These are phyloP conservation scores for Prinsepia uniflora DNA, from an alignment of 306 rosid genomes.

Conservation along the genomic window DNA sequence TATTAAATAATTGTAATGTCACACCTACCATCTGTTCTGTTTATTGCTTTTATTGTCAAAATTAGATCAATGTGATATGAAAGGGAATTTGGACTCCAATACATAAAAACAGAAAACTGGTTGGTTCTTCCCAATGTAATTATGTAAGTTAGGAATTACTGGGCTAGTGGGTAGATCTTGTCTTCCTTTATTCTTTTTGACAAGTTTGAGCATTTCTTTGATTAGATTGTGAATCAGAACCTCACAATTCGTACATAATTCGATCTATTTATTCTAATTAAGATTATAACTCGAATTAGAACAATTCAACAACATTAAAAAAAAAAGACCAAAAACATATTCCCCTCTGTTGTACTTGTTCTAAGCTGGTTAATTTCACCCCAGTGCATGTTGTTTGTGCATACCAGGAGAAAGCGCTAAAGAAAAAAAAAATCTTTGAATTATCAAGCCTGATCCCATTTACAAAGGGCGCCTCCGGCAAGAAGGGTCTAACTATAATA, in stretches of 20 bases:
- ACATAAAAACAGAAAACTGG: background rate
- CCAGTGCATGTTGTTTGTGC: background rate
- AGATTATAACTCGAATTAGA: no score
- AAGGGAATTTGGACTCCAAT: background rate
- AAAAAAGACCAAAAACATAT: no score
- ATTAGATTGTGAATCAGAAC: background rate
- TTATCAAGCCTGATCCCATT: conserved; percentile 18
- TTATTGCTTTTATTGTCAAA: conserved; percentile 1
- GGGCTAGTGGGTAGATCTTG: background rate
- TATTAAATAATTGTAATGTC: background rate
- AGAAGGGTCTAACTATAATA: conserved; percentile 9
- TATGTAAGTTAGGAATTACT: background rate
- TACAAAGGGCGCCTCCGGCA: conserved; percentile 26
- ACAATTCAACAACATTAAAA: no score
- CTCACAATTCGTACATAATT: background rate
- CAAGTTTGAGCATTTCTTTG: no score
- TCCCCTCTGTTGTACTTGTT: no score
- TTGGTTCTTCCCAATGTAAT: background rate
- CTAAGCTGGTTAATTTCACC: background rate
- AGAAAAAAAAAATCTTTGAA: background rate
- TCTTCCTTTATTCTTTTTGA: background rate
- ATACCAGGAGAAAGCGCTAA: background rate
- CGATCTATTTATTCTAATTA: no score
- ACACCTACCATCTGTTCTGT: background rate
- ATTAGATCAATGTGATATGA: conserved; percentile 4